Evolutionary conservation across 2,329 filamentous ascomycete genomes (phyloP).

Genomic region (Coniochaeta sp.): DNA sequence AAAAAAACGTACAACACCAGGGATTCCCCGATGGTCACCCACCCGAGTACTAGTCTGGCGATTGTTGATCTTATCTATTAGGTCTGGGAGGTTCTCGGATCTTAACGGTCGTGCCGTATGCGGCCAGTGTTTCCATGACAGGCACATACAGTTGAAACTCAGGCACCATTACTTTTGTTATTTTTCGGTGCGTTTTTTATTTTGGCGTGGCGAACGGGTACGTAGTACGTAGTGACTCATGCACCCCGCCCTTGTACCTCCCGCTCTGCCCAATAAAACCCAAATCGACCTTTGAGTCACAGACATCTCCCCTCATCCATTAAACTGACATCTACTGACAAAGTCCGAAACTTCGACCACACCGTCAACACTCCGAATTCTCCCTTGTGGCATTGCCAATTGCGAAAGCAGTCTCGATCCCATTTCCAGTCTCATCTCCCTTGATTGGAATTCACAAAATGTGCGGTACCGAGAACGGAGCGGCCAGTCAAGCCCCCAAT

Average conservation of each 20-base stretch:
- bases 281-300: background rate
- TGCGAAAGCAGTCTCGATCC: background rate
- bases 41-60: background rate
- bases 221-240: too few species aligned
- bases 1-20: background rate
- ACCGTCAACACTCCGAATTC: background rate
- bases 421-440: background rate
- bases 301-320: background rate
- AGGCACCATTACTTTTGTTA: too few species aligned
- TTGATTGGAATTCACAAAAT: background rate
- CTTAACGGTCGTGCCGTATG: too few species aligned
- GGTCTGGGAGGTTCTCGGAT: too few species aligned
- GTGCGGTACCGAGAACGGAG: background rate
- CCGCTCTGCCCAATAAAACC: background rate
- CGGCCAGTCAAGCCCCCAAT: background rate
- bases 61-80: too few species aligned
- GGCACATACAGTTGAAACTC: too few species aligned
- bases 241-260: background rate
- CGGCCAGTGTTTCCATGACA: too few species aligned
- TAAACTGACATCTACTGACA: background rate
- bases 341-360: background rate
- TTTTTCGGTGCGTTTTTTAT: too few species aligned
- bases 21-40: background rate
- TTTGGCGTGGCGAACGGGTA: too few species aligned
- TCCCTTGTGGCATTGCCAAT: background rate